Conservation (phyloP, 1,284 basidiomycete species). For the Ustilago xerochloae region DNA sequence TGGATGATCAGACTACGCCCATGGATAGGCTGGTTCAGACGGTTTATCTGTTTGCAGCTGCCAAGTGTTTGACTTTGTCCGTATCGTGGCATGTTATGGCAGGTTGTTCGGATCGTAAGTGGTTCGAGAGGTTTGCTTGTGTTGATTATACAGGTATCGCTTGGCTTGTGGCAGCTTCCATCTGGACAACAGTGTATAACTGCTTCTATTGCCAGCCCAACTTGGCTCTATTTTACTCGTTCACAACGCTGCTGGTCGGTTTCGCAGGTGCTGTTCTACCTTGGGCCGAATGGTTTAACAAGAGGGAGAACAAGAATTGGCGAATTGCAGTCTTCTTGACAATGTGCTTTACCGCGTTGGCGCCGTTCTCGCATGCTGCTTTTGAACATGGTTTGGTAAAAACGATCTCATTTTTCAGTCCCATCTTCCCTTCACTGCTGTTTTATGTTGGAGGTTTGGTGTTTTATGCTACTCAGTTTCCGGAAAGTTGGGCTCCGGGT, state of each 20-base stretch:
- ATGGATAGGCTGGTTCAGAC: constrained; percentile 65
- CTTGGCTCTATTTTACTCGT: constrained; percentile 60
- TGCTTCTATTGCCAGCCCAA: constrained; percentile 68
- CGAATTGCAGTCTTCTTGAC: constrained; percentile 63
- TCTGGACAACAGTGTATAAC: constrained; percentile 66
- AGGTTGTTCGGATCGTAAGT: constrained; percentile 62
- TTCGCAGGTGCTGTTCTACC: constrained; percentile 63
- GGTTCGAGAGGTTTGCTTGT: constrained; percentile 66
- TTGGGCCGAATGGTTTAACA: constrained; percentile 66
- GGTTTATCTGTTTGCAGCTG: constrained; percentile 64
- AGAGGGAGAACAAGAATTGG: constrained; percentile 57
- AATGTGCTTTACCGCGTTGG: constrained; percentile 63
- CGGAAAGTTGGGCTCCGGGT: constrained; percentile 63
- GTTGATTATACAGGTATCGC: constrained; percentile 67
- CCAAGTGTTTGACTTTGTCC: constrained; percentile 63
- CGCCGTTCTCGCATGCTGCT: constrained; percentile 63
- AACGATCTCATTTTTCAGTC: constrained; percentile 59
- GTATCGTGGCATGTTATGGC: constrained; percentile 68
- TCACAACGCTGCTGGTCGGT: constrained; percentile 60
- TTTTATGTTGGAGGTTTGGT: constrained; percentile 63
- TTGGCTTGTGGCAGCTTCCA: constrained; percentile 65
- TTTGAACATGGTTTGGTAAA: constrained; percentile 61
- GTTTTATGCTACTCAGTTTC: constrained; percentile 63
- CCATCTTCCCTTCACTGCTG: constrained; percentile 59
- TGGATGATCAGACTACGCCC: constrained; percentile 62